Evolutionary conservation across 805 yeast genomes (phyloP).

Genomic region (Candida glaebosa): DNA sequence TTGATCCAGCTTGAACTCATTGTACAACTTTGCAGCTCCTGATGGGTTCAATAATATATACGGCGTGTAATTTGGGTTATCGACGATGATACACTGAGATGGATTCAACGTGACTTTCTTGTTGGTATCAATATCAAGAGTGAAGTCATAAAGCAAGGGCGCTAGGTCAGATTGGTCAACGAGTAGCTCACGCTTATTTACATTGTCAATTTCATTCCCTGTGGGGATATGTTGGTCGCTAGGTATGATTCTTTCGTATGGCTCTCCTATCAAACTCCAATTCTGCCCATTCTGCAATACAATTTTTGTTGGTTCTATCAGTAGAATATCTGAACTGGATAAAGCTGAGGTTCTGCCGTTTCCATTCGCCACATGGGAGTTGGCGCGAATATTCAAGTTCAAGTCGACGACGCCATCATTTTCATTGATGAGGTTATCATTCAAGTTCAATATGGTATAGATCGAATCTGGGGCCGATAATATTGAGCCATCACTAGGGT

Average conservation of each 20-base stretch:
- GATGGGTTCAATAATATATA: slow-evolving; percentile 37
- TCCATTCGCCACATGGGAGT: not conserved
- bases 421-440: slow-evolving; percentile 7
- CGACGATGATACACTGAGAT: slow-evolving; percentile 43
- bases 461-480: slow-evolving; percentile 7
- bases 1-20: slow-evolving; percentile 8
- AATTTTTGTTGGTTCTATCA: slow-evolving; percentile 20
- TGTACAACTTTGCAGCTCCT: slow-evolving; percentile 27
- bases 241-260: slow-evolving; percentile 19
- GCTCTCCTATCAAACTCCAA: slow-evolving; percentile 24
- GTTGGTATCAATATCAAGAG: slow-evolving; percentile 5
- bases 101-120: slow-evolving; percentile 23
- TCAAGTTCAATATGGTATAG: slow-evolving; percentile 10
- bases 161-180: slow-evolving; percentile 27
- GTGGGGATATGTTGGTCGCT: slow-evolving; percentile 3
- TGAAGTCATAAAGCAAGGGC: slow-evolving; percentile 20
- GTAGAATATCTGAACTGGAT: slow-evolving; percentile 8
- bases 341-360: not conserved
- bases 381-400: slow-evolving; percentile 10
- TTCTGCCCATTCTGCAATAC: slow-evolving; percentile 17
- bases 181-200: slow-evolving; percentile 12
- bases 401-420: slow-evolving; percentile 11
- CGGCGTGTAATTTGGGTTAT: slow-evolving; percentile 27
- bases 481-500: slow-evolving; percentile 7
- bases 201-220: not conserved